phyloP scores from a whole-genome alignment of 2,329 filamentous ascomycete species.

The Microsporum canis region DNA sequence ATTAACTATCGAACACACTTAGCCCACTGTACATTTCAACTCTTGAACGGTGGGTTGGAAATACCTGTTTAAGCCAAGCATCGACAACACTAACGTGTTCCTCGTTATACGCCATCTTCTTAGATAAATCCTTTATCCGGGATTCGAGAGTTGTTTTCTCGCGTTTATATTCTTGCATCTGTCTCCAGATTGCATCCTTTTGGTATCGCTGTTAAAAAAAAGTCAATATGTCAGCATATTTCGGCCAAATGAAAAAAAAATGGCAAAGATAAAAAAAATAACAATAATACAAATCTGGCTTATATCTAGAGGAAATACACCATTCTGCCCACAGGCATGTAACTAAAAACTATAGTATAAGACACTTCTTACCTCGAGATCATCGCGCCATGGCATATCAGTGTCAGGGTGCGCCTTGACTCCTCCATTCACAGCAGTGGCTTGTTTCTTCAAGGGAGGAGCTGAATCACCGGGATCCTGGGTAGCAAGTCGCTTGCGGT shows the following conservation, averaged over 20 bases:
- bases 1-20: slow-evolving; percentile 25
- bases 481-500: slow-evolving; percentile 89
- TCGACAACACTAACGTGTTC: slow-evolving; percentile 86
- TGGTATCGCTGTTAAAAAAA: slow-evolving; percentile 58
- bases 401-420: slow-evolving; percentile 53
- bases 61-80: slow-evolving; percentile 86
- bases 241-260: not conserved
- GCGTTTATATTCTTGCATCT: slow-evolving; percentile 96
- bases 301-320: slow-evolving; percentile 27
- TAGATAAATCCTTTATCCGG: slow-evolving; percentile 68
- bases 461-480: slow-evolving; percentile 69
- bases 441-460: slow-evolving; percentile 84
- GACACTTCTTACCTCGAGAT: slow-evolving; percentile 53
- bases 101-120: slow-evolving; percentile 70
- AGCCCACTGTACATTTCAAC: slow-evolving; percentile 1
- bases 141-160: slow-evolving; percentile 72
- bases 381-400: slow-evolving; percentile 59
- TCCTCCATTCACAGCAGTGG: slow-evolving; percentile 57
- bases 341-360: not conserved
- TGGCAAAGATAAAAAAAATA: too few species aligned
- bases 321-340: not conserved
- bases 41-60: slow-evolving; percentile 20
- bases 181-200: slow-evolving; percentile 92
- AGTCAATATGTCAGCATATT: slow-evolving; percentile 19
- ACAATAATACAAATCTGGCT: slow-evolving; percentile 12